These are phyloP conservation scores for Venturiaceae sp. DNA, from an alignment of 2,329 filamentous ascomycete genomes.

Conservation along the genomic window DNA sequence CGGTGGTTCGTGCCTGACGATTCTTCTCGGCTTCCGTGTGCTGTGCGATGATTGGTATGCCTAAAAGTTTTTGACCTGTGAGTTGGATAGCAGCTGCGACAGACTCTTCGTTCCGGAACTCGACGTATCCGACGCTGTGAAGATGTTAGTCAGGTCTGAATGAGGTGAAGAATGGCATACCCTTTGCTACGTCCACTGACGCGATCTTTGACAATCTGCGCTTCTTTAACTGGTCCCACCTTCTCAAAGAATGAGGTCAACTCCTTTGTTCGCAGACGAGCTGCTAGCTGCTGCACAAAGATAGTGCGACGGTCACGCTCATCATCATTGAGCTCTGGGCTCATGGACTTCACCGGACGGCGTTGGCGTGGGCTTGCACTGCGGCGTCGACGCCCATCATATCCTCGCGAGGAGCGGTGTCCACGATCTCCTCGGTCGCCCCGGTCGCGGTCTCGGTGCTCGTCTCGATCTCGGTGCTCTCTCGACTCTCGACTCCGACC, in stretches of 20 bases:
- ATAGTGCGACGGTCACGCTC: constrained; percentile 94
- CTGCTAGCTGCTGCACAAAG: constrained; percentile 96
- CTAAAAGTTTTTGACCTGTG: constrained; percentile 96
- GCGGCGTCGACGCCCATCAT: constrained; percentile 35
- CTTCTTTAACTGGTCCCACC: constrained; percentile 88
- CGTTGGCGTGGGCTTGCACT: constrained; percentile 24
- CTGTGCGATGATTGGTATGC: constrained; percentile 97
- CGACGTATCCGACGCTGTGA: constrained; percentile 90
- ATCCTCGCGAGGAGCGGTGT: constrained; percentile 10
- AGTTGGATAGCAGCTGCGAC: constrained; percentile 91
- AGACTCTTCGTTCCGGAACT: constrained; percentile 94
- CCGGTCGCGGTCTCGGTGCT: constrained; percentile 42
- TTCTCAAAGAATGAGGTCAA: constrained; percentile 93
- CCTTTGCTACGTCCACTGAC: constrained; percentile 96
- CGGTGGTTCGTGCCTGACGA: constrained; percentile 79
- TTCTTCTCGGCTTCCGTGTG: constrained; percentile 99
- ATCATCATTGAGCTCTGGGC: constrained; percentile 79
- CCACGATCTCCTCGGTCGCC: constrained; percentile 36
- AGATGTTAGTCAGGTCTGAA: constrained; percentile 24
- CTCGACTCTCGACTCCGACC: not conserved
- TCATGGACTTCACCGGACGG: constrained; percentile 35
- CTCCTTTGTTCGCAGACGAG: constrained; percentile 83
- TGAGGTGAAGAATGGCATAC: constrained; percentile 44
- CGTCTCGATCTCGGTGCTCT: constrained; percentile 40
- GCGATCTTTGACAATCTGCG: constrained; percentile 96